Conservation (phyloP, 495 filamentous ascomycete species). For the Astrothelium subdiscretum region DNA sequence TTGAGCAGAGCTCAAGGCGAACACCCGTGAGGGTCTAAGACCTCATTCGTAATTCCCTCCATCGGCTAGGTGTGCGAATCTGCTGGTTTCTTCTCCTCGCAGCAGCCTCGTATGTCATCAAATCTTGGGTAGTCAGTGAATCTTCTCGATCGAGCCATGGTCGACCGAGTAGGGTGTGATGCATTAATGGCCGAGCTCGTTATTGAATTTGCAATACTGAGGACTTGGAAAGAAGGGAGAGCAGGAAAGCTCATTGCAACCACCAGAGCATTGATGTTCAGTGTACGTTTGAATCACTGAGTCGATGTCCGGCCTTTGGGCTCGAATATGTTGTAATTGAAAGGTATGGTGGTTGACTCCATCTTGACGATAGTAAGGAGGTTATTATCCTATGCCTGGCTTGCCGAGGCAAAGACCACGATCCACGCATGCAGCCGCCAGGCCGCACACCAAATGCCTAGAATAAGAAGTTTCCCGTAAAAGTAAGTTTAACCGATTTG, state of each 20-base stretch:
- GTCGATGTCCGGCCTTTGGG: background rate
- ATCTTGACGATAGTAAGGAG: background rate
- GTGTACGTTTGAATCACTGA: background rate
- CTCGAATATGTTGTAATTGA: background rate
- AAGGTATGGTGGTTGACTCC: background rate
- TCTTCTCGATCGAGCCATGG: background rate
- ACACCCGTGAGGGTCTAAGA: background rate
- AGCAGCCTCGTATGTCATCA: background rate
- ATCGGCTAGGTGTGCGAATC: background rate
- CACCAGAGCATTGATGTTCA: background rate
- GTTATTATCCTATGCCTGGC: background rate
- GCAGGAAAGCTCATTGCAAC: background rate
- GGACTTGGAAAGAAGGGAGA: background rate
- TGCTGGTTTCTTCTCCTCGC: background rate
- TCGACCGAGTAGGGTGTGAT: background rate
- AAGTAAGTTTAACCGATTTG: background rate
- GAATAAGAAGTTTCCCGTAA: too few relatives aligned
- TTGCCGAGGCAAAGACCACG: background rate
- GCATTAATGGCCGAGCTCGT: background rate
- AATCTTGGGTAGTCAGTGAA: background rate
- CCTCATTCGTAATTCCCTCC: background rate
- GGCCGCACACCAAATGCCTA: background rate
- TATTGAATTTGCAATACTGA: background rate
- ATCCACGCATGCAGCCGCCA: background rate
- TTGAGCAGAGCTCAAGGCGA: background rate